Base-by-base conservation (phyloP, 352 stramenopile genomes). In the Globisporangium echinulatum region DNA sequence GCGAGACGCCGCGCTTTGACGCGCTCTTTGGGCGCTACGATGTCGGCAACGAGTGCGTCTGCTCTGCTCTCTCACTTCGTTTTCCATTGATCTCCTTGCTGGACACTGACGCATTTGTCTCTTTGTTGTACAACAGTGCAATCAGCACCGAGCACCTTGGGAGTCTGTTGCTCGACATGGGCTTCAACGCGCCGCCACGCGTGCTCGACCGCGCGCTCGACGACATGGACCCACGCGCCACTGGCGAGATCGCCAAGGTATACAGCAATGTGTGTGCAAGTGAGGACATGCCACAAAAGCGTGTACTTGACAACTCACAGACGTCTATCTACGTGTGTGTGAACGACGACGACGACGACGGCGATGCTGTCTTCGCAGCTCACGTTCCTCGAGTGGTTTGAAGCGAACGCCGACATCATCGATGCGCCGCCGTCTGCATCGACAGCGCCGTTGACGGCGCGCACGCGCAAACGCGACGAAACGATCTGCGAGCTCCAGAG, bases 371-470 rank as follows among this genome's bases (percentile, higher is more conserved):
- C 25, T 33, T 14, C 42, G 1, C 60, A 84, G 67, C 47, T 86
- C 49, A 65, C 68, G 17, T 90, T 90, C 40, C 72, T 90, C 44
- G 77, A 90, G 54, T 90, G 80, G 80, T 90, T 90, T 52, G 75
- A 87, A 65, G 67, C 74, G 57, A 75, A 87, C 19, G 77, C 77
- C 3, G 80, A 90, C 56, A 69, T 82, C 8, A 82, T 90, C 19
- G 80, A 85, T 9, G 6, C 49, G 4, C 61, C 49, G 11, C 54
- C 38, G 40, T 55, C 44, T 7, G 17, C 52, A 1, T 17, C 39
- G 33, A 14, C 52, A 4, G 13, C 11, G 14, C 5, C 33, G 4
- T 49, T 49, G 17, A 52, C 52, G 15, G 49, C 61, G 2, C 50
- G 56, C 46, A 63, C 43, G 10, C 50, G 49, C 46, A 52, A 44